Base-by-base conservation (phyloP, 306 rosid species). In the Phaseolus lunatus region DNA sequence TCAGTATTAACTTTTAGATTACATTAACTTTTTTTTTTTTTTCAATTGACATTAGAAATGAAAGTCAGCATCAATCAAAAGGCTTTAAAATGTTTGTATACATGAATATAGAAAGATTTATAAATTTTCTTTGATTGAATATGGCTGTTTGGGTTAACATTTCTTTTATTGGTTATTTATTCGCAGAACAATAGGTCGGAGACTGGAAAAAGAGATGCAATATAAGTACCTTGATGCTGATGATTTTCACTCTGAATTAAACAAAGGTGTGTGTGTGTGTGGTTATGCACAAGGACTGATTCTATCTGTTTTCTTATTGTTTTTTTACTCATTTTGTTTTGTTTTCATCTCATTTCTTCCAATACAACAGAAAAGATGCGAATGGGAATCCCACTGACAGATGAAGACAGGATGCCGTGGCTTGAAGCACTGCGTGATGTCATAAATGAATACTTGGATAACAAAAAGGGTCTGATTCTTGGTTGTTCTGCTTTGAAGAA, bases 401-500 rank as follows among this genome's bases (percentile, higher is more conserved):
- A 90, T 37, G 89, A 92, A 50, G 98, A 92, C 74, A 70, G 98
- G 37, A 78, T 70, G 26, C 98, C 97, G 1, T 94, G 98, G 98
- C 96, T 94, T 20, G 93, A 94, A 80, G 76, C 81, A 16, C 86
- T 90, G 15, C 80, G 85, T 3, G 78, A 84, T 61, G 59, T 63
- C 31, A 75, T 80, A 31, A 79, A 65, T 75, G 90, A 87, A 29
- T 45, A 41, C 75, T 41, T 90, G 18, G 59, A 66, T 0, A 69
- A 72, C 49, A 68, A 65, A 45, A 81, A 64, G 23, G 85, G 76
- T 68, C 24, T 90, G 49, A 20, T 92, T 84, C 86, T 90, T 56
- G 89, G 92, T 26, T 94, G 97, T 50, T 94, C 98, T 54, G 98
- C 98, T 20, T 82, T 94, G 76, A 85, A 84, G 85, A 88, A 77